A percentile compares a stretch with the other conserved stretches of the same genome.
Conservation (phyloP, 208 protist species). For the Angomonas deanei region DNA sequence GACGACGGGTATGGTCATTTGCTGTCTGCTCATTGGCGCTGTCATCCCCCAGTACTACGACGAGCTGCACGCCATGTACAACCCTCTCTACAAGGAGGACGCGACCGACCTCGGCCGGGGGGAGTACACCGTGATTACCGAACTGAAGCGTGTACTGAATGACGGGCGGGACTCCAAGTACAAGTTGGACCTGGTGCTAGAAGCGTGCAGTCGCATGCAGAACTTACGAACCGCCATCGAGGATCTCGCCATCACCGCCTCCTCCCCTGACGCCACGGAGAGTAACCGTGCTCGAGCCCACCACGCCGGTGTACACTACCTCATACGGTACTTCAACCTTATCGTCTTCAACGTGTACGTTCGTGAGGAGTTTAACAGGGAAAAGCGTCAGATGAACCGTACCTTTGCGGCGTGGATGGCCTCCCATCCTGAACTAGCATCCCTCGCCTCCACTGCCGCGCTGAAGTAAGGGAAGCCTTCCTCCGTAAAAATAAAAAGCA, state of each 20-base stretch:
- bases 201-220: slow-evolving; percentile 84
- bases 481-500: slow-evolving; percentile 8
- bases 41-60: slow-evolving; percentile 84
- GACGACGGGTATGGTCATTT: slow-evolving; percentile 87
- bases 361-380: slow-evolving; percentile 72
- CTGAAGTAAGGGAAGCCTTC: slow-evolving; percentile 32
- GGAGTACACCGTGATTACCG: slow-evolving; percentile 70
- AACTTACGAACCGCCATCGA: slow-evolving; percentile 86
- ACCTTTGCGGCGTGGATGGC: slow-evolving; percentile 58
- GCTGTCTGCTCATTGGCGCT: slow-evolving; percentile 77
- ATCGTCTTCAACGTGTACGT: slow-evolving; percentile 84
- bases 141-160: slow-evolving; percentile 77
- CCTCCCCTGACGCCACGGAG: slow-evolving; percentile 74
- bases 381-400: slow-evolving; percentile 46
- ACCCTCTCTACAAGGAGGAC: slow-evolving; percentile 46
- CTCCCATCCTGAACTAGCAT: slow-evolving; percentile 60
- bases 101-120: slow-evolving; percentile 49
- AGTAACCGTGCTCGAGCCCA: slow-evolving; percentile 66
- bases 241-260: slow-evolving; percentile 48
- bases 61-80: slow-evolving; percentile 67
- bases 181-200: slow-evolving; percentile 74
- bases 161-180: slow-evolving; percentile 69
- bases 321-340: slow-evolving; percentile 85
- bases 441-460: slow-evolving; percentile 45
- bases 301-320: slow-evolving; percentile 80